These are phyloP conservation scores for Telopea speciosissima DNA, from an alignment of 177 flowering plant genomes.

Conservation along the genomic window DNA sequence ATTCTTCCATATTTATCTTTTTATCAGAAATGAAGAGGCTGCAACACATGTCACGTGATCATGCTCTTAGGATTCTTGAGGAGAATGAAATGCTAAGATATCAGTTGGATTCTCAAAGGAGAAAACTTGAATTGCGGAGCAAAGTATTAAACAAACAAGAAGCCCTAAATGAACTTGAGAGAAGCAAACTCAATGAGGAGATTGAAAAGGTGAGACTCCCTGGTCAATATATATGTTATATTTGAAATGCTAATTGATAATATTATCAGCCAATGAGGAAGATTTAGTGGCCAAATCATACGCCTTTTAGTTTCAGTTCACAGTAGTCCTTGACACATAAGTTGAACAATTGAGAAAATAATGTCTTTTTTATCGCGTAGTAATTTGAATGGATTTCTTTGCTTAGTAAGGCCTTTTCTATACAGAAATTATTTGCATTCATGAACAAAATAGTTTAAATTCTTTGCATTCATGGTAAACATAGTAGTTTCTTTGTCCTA, in stretches of 20 bases:
- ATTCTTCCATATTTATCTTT: neutral
- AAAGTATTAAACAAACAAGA: slow-evolving; percentile 6
- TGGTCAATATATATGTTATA: neutral
- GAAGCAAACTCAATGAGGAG: slow-evolving; percentile 13
- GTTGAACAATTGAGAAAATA: neutral
- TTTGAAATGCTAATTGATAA: neutral
- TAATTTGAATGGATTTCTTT: neutral
- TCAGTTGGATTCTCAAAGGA: slow-evolving; percentile 5
- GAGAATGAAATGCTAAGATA: slow-evolving; percentile 7
- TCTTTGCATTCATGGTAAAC: too few species aligned
- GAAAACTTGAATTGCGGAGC: slow-evolving; percentile 4
- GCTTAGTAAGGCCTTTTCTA: too few species aligned
- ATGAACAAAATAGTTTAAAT: neutral
- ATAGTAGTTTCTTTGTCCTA: neutral
- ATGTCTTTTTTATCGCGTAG: too few species aligned
- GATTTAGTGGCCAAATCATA: neutral
- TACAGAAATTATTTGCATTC: too few species aligned
- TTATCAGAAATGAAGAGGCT: slow-evolving; percentile 7
- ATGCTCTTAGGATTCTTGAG: slow-evolving; percentile 3
- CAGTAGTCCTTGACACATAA: neutral
- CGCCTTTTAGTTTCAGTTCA: neutral
- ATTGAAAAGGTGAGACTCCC: slow-evolving; percentile 10
- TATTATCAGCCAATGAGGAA: neutral
- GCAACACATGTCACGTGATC: slow-evolving; percentile 8
- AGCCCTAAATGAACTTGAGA: slow-evolving; percentile 8